Evolutionary conservation across 2,329 filamentous ascomycete genomes (phyloP), one percentile per base, ranked within the genome.

Genomic region (Aspergillus sojae): DNA sequence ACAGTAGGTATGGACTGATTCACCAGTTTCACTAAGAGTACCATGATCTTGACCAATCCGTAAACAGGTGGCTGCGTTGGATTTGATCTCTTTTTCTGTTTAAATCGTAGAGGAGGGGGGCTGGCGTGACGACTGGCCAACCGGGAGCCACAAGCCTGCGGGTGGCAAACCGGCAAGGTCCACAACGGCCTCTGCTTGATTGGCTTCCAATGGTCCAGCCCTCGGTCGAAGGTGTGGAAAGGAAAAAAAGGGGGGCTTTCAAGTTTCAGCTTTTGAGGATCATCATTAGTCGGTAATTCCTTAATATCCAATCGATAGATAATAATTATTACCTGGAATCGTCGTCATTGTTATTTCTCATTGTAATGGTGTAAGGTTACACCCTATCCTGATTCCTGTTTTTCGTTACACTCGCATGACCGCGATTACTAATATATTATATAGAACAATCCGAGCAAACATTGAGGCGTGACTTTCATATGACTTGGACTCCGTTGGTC

Each of bases 181-280:
- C 46, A 61, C 58, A 58, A 39, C 39, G 28, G 58, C 55, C 28
- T 32, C 48, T 61, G 62, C 58, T 46, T 61, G 54, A 60, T 39
- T 59, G 32, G 23, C 16, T 59, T 48, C 39, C 12, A 43, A 54
- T 55, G 58, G 58, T 32, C 46, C 58, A 60, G 58, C 46, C 58
- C 52, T 26, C 28, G 48, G 46, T 53, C 36, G 26, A 45, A 41
- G 56, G 21, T 28, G 56, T 45, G 56, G 26, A 19, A 41, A 41
- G 39, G 39, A 19, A 10, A 41, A 52, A 54, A 41, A 30, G 23
- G 48, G 58, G 58, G 34, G 16, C 19, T 52, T 58, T 52, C 58
- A 60, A 30, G 58, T 60, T 54, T 60, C 57, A 59, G 30, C 48
- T 60, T 60, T 52, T 39, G 52, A 21, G 52, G 52, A 55, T 55